Evolutionary conservation across 2,329 filamentous ascomycete species (phyloP), one percentile per base, ranked within the genome.

Genomic region (Phialophora chinensis): DNA sequence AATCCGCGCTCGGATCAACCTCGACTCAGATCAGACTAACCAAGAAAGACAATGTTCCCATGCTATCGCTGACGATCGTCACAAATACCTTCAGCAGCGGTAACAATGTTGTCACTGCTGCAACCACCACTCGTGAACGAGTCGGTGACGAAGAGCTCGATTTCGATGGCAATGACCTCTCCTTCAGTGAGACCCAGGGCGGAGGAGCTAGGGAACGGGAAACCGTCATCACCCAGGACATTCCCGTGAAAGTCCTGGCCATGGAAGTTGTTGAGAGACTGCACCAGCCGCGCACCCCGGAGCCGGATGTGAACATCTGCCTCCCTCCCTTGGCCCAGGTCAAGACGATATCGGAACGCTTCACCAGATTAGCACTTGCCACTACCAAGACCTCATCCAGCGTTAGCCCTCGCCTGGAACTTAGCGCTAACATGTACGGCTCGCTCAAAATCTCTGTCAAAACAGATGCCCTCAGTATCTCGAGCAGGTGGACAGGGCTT

Each of bases 341-440:
- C 66, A 97, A 98, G 76, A 90, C 90, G 69, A 95, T 99, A 69
- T 96, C 92, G 3, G 95, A 99, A 77, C 89, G 95, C 61, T 98
- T 98, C 79, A 98, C 93, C 50, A 94, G 91, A 75, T 87, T 98
- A 2, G 92, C 91, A 1, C 72, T 81, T 11, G 75, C 79, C 8
- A 74, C 75, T 23, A 69, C 70, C 2, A 75, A 75, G 58, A 59
- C 64, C 12, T 69, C 68, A 35, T 72, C 70, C 8, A 57, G 62
- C 42, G 50, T 62, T 67, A 69, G 74, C 6, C 75, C 77, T 66
- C 84, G 93, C 74, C 83, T 99, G 2, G 92, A 97, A 76, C 81
- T 98, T 52, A 90, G 90, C 62, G 95, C 93, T 33, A 99, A 97
- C 78, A 97, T 97, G 92, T 91, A 96, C 78, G 95, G 95, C 23